Percentiles rank a stretch among this genome's conserved stretches.
Conservation (phyloP, 176 grass and related monocot species). For the Triticum dicoccoides region DNA sequence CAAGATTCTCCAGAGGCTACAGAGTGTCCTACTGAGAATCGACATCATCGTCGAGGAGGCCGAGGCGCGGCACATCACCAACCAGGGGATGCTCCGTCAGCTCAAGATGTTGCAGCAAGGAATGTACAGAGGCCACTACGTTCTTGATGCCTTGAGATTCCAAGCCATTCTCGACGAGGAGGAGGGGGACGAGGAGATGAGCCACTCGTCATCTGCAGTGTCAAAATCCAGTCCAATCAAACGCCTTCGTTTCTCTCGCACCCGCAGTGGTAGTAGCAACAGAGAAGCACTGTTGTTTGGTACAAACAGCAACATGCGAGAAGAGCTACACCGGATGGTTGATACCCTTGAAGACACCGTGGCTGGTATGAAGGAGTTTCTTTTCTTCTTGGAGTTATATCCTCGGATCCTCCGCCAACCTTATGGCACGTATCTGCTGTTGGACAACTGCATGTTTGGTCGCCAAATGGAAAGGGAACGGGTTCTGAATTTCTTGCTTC, state of each 20-base stretch:
- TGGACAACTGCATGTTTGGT: too few relatives aligned
- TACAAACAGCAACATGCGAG: not conserved
- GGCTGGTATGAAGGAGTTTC: too few relatives aligned
- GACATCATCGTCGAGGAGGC: not conserved
- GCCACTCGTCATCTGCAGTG: too few relatives aligned
- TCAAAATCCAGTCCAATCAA: too few relatives aligned
- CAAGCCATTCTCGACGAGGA: not conserved
- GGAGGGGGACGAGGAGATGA: too few relatives aligned
- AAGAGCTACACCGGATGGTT: not conserved
- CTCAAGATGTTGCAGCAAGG: not conserved
- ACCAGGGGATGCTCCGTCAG: not conserved
- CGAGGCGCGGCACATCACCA: not conserved
- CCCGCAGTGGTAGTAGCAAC: not conserved
- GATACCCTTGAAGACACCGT: not conserved
- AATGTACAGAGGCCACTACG: not conserved
- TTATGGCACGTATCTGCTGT: too few relatives aligned
- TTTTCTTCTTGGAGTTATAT: too few relatives aligned
- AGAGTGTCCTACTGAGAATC: not conserved
- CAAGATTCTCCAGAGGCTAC: not conserved
- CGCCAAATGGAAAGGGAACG: too few relatives aligned
- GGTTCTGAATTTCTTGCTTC: too few relatives aligned
- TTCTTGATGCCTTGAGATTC: not conserved
- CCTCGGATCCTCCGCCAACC: too few relatives aligned
- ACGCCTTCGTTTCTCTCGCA: too few relatives aligned
- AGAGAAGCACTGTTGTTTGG: not conserved